phyloP scores from a whole-genome alignment of 2,329 filamentous ascomycete species.

The Trichoderma oligosporum region DNA sequence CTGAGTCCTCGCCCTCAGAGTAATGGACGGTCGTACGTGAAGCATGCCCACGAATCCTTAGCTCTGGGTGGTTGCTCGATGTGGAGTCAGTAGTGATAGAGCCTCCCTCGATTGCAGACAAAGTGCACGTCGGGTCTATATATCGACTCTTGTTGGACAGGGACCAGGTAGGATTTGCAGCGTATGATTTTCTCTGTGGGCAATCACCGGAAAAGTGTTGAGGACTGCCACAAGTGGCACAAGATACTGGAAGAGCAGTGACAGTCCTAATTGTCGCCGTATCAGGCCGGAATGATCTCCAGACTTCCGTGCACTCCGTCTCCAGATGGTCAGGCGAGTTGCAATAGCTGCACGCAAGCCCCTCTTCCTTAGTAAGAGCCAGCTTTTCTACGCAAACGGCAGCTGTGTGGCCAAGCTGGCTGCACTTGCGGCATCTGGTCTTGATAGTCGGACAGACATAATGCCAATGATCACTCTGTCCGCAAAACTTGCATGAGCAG shows the following conservation, averaged over 20 bases:
- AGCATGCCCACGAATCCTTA: constrained; percentile 35
- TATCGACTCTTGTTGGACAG: constrained; percentile 47
- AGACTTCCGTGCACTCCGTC: constrained; percentile 55
- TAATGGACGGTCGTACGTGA: constrained; percentile 39
- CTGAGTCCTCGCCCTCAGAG: constrained; percentile 47
- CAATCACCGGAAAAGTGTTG: constrained; percentile 59
- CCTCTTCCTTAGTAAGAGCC: constrained; percentile 47
- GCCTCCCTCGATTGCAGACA: constrained; percentile 37
- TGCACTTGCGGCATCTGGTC: constrained; percentile 56
- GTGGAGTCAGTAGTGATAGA: constrained; percentile 25
- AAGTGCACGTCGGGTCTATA: constrained; percentile 43
- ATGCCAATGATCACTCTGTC: constrained; percentile 43
- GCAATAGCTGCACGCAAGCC: constrained; percentile 59
- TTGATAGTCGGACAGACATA: constrained; percentile 48
- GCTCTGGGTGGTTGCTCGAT: constrained; percentile 27
- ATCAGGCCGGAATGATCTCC: constrained; percentile 52
- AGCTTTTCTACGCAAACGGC: constrained; percentile 55
- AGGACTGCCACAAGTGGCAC: constrained; percentile 52
- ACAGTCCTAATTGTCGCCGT: constrained; percentile 45
- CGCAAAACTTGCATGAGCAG: constrained; percentile 48
- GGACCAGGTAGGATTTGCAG: constrained; percentile 49
- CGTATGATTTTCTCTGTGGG: constrained; percentile 24
- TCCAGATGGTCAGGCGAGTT: constrained; percentile 55
- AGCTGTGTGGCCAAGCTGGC: constrained; percentile 56
- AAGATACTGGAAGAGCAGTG: constrained; percentile 47